A percentile compares a stretch with the other conserved stretches of the same genome.
These are phyloP conservation scores for Populus pruinosa DNA, from an alignment of 345 rosid species.

Conservation along the genomic window DNA sequence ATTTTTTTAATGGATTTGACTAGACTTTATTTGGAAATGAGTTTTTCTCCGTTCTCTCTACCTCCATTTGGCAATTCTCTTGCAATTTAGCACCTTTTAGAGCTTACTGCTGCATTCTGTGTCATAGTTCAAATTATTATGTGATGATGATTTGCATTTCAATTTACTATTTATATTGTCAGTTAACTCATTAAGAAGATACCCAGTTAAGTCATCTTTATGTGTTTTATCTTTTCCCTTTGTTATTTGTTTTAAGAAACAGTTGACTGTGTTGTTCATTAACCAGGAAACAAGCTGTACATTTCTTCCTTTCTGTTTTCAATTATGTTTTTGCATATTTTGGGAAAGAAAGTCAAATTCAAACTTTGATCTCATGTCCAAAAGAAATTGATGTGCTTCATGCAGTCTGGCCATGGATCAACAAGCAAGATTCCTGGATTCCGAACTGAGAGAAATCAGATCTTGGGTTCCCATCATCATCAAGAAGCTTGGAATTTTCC, in stretches of 20 bases:
- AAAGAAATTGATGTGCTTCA: slow-evolving; percentile 12
- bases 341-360: background rate
- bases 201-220: background rate
- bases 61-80: background rate
- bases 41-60: background rate
- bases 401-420: slow-evolving; percentile 48
- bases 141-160: background rate
- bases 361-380: background rate
- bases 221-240: background rate
- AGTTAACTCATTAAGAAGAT: background rate
- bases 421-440: slow-evolving; percentile 25
- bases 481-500: slow-evolving; percentile 49
- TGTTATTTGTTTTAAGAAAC: background rate
- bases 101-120: background rate
- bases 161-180: background rate
- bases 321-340: background rate
- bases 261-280: background rate
- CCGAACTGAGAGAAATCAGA: slow-evolving; percentile 32
- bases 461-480: slow-evolving; percentile 30
- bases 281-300: background rate
- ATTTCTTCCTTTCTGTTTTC: background rate
- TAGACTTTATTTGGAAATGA: background rate
- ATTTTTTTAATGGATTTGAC: background rate
- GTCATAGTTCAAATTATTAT: background rate
- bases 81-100: background rate